Percentiles rank a stretch among this genome's conserved stretches.
These are phyloP conservation scores for Xylaria sp. DNA, from an alignment of 2,329 filamentous ascomycete species.

Conservation along the genomic window DNA sequence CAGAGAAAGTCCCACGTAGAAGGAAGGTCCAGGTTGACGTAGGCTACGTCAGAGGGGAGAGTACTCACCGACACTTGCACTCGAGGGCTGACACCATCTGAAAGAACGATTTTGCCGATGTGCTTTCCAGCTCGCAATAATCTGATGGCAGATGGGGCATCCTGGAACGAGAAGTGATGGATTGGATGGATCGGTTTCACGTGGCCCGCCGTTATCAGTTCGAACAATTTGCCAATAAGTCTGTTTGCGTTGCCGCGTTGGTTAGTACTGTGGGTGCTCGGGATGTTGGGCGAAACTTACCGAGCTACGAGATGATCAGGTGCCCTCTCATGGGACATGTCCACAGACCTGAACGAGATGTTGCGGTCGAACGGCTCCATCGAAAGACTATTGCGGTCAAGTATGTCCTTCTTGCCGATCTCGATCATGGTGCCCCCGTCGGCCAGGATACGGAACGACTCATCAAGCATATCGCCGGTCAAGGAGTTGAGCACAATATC, in stretches of 20 bases:
- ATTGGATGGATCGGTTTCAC: neutral
- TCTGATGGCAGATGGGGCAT: neutral
- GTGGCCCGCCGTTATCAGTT: neutral
- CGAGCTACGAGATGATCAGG: too few species aligned
- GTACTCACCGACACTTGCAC: slow-evolving; percentile 34
- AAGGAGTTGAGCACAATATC: slow-evolving; percentile 20
- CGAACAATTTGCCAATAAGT: neutral
- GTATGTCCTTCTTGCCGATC: slow-evolving; percentile 23
- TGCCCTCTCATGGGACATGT: slow-evolving; percentile 7
- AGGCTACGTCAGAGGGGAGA: too few species aligned
- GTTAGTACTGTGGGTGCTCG: too few species aligned
- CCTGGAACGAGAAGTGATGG: neutral
- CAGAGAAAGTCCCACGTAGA: too few species aligned
- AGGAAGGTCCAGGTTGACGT: too few species aligned
- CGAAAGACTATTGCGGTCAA: slow-evolving; percentile 12
- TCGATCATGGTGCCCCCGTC: slow-evolving; percentile 8
- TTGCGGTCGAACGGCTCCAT: slow-evolving; percentile 23
- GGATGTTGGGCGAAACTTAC: too few species aligned
- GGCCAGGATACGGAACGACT: neutral
- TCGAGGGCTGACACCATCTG: slow-evolving; percentile 23
- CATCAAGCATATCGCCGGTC: slow-evolving; percentile 15
- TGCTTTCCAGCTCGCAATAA: slow-evolving; percentile 25
- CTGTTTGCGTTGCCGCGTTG: neutral
- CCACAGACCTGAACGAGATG: slow-evolving; percentile 13
- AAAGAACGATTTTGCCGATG: slow-evolving; percentile 48